Conservation (phyloP, 345 rosid species). For the Aurinia saxatilis region DNA sequence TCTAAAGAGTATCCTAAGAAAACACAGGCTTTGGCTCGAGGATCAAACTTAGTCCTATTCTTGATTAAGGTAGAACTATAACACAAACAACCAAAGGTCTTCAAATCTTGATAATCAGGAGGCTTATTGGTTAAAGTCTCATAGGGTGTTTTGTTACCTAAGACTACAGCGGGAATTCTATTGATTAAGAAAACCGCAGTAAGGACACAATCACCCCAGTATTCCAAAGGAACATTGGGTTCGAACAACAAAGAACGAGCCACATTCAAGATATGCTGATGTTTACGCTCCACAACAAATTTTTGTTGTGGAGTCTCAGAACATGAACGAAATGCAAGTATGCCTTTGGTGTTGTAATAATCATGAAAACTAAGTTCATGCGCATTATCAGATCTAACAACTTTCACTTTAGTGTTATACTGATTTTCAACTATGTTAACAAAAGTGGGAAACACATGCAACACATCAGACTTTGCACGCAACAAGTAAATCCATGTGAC, state of each 20-base stretch:
- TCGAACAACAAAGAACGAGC: no score
- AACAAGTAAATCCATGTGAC: background rate
- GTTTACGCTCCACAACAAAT: no score
- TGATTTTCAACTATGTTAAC: background rate
- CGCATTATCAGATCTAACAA: background rate
- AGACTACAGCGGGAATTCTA: background rate
- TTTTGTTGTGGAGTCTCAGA: no score
- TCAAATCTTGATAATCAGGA: slow-evolving; percentile 71
- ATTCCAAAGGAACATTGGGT: background rate
- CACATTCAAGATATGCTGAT: no score
- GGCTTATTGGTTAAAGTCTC: no score
- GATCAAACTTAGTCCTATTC: no score
- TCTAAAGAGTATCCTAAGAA: background rate
- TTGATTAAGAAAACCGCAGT: background rate
- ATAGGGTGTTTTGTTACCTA: background rate
- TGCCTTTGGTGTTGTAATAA: background rate
- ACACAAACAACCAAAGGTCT: no score
- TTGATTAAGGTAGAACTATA: no score
- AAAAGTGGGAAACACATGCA: background rate
- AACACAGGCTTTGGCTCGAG: no score
- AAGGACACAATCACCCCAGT: background rate
- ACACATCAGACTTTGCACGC: background rate
- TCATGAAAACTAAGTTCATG: background rate
- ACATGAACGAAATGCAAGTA: background rate
- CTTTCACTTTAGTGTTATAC: no score